Conservation (phyloP, 441 rosid species). For the Codiaeum variegatum region DNA sequence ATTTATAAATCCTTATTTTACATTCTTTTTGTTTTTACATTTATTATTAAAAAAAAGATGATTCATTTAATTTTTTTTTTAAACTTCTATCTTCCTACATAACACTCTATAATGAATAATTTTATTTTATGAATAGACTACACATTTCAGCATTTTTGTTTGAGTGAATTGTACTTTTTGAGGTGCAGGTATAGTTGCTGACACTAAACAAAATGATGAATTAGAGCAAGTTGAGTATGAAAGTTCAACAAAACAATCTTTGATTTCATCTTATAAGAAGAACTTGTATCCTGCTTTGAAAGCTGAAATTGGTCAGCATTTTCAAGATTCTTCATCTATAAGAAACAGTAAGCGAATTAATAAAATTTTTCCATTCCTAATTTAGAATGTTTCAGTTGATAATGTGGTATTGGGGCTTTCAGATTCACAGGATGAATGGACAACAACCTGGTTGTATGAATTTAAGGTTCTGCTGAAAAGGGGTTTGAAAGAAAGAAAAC, state of each 20-base stretch:
- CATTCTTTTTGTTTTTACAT: not conserved
- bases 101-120: too few relatives aligned
- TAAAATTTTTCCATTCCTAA: slow-evolving; percentile 11
- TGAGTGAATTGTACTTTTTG: not conserved
- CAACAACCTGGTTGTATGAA: slow-evolving; percentile 75
- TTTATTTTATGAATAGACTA: not conserved
- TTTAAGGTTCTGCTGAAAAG: slow-evolving; percentile 60
- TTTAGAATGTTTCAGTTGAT: not conserved
- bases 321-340: slow-evolving; percentile 24
- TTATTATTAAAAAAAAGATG: not conserved
- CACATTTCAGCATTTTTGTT: not conserved
- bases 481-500: slow-evolving; percentile 72
- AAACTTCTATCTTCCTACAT: too few relatives aligned
- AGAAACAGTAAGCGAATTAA: slow-evolving; percentile 34
- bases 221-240: slow-evolving; percentile 57
- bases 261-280: slow-evolving; percentile 61
- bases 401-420: not conserved
- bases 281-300: slow-evolving; percentile 49
- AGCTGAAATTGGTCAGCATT: slow-evolving; percentile 44
- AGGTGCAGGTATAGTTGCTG: slow-evolving; percentile 58
- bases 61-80: too few relatives aligned
- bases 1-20: not conserved
- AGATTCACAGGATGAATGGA: slow-evolving; percentile 55
- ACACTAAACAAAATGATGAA: slow-evolving; percentile 52
- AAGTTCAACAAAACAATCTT: slow-evolving; percentile 51